Evolutionary conservation across 2,329 filamentous ascomycete species (phyloP), one percentile per base, ranked within the genome.

Genomic region (Aspergillus costaricaensis): DNA sequence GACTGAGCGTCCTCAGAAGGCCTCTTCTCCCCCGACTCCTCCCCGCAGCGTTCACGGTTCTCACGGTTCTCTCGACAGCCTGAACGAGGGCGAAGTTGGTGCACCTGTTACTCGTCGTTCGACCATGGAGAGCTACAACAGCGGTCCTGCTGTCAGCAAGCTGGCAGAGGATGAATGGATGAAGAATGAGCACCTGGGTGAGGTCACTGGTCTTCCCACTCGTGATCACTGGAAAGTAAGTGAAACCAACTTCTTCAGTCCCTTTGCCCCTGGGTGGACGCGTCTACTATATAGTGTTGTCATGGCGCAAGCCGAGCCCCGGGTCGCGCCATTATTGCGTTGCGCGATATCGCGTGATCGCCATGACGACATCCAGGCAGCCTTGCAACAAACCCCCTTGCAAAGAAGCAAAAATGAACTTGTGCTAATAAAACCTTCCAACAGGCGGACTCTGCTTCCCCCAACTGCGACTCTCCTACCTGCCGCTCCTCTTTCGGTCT

Each of bases 181-280:
- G 68, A 81, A 82, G 61, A 78, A 79, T 52, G 78, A 80, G 60
- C 80, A 83, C 43, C 74, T 85, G 52, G 84, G 84, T 21, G 78
- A 82, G 48, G 82, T 87, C 4, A 84, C 83, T 14, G 86, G 86
- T 5, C 78, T 80, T 17, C 86, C 86, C 4, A 88, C 85, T 6
- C 81, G 82, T 61, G 85, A 86, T 60, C 86, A 88, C 74, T 89
- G 86, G 86, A 87, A 88, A 81, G 84, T 86, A 77, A 73, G 82
- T 56, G 25, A 32, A 39, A 21, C 21, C 36, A 23, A 25, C n/a
- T 49, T 23, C 9, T 50, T 44, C 61, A 41, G 36, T 53, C 32
- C 23, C 25, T 27, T 19, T 23, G 15, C 36, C n/a, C 15, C 23
- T 23, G 39, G 38, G 39, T 58, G 59, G 52, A 44, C 50, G 54